Evolutionary conservation across 768 basidiomycete species (phyloP).

Genomic region (Chlorophyllum brunneum): DNA sequence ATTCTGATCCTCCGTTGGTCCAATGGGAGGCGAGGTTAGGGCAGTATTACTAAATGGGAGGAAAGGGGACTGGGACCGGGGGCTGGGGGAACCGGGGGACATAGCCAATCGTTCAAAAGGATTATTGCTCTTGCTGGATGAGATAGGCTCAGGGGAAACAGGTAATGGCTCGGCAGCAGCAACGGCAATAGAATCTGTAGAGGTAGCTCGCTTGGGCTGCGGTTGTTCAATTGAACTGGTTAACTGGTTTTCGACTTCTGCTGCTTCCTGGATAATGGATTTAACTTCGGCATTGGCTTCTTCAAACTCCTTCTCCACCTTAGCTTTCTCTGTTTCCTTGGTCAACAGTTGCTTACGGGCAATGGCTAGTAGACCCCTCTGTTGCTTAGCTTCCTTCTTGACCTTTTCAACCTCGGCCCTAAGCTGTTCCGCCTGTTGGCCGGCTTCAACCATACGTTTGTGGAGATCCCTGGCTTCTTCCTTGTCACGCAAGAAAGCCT

Average conservation of each 20-base stretch:
- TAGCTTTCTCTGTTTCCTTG: conserved; percentile 74
- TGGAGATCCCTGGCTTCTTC: conserved; percentile 89
- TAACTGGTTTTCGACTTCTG: conserved; percentile 50
- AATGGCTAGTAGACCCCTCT: conserved; percentile 93
- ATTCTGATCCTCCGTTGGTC: conserved; percentile 6
- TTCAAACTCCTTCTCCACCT: conserved; percentile 66
- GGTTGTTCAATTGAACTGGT: conserved; percentile 24
- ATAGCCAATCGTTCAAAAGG: conserved; percentile 78
- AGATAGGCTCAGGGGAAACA: conserved; percentile 57
- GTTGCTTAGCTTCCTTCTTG: conserved; percentile 93
- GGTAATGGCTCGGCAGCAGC: conserved; percentile 77
- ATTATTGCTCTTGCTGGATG: conserved; percentile 78
- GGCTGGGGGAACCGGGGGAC: conserved; percentile 35
- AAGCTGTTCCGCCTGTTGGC: conserved; percentile 63
- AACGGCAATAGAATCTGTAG: conserved; percentile 48
- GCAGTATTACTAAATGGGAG: conserved; percentile 36
- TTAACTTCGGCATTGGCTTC: conserved; percentile 56
- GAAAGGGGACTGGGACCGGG: conserved; percentile 61
- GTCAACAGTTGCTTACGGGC: conserved; percentile 89
- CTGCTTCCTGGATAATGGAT: conserved; percentile 50
- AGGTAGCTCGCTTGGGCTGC: conserved; percentile 30
- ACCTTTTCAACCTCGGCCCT: conserved; percentile 81
- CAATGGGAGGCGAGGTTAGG: conserved; percentile 18
- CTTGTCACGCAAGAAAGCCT: conserved; percentile 82
- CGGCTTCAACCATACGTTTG: conserved; percentile 76